Evolutionary conservation across 352 stramenopile species (phyloP).

Genomic region (Pythium utonaiense): DNA sequence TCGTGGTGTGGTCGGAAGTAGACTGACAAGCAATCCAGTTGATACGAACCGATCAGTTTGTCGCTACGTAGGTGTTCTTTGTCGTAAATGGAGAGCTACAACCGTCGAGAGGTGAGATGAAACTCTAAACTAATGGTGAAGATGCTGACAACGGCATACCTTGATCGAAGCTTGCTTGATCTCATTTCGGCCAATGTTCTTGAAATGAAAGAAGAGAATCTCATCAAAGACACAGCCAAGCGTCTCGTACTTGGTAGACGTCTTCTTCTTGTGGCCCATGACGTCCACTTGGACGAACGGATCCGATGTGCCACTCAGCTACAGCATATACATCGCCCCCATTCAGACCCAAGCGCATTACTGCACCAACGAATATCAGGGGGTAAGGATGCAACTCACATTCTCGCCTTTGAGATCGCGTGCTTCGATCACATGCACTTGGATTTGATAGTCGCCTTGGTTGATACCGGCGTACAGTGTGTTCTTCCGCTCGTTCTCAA

Average conservation of each 20-base stretch:
- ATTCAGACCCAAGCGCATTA: too few species aligned
- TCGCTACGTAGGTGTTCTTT: conserved; percentile 66
- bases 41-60: conserved; percentile 84
- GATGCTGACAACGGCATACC: conserved; percentile 32
- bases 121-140: too few species aligned
- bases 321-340: too few species aligned
- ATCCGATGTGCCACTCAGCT: conserved; percentile 86
- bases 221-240: conserved; percentile 90
- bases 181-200: conserved; percentile 73
- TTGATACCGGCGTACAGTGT: conserved; percentile 48
- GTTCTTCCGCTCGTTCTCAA: conserved; percentile 48
- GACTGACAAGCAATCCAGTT: conserved; percentile 75
- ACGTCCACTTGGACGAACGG: conserved; percentile 85
- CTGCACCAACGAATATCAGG: too few species aligned
- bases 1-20: conserved; percentile 79
- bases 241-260: conserved; percentile 74
- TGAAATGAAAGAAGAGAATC: conserved; percentile 87
- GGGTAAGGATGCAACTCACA: conserved; percentile 28
- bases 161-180: conserved; percentile 67
- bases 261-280: conserved; percentile 66
- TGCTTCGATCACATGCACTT: conserved; percentile 86
- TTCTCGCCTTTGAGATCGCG: conserved; percentile 88
- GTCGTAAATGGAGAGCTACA: conserved; percentile 69
- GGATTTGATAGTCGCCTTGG: conserved; percentile 80
- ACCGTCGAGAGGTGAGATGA: not conserved